A percentile compares a stretch with the other conserved stretches of the same genome.
These are phyloP conservation scores for Dictyostelium brefeldianum DNA, from an alignment of 78 protist species.

Conservation along the genomic window DNA sequence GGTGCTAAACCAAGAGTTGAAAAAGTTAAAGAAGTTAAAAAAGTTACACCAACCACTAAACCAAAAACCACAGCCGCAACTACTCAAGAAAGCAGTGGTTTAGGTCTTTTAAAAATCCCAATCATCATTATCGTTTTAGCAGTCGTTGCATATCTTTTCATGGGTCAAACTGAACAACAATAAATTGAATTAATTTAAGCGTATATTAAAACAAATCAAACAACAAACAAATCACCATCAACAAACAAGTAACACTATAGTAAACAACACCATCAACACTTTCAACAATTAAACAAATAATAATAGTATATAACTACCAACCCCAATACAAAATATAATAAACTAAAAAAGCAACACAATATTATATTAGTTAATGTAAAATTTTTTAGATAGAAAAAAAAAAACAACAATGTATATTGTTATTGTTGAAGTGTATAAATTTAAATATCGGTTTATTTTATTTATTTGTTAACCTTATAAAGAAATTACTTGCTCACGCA, in stretches of 20 bases:
- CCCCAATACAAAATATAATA: too few relatives aligned
- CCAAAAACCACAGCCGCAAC: neutral
- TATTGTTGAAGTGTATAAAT: too few relatives aligned
- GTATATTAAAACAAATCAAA: neutral
- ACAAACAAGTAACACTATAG: neutral
- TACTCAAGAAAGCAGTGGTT: slow-evolving; percentile 31
- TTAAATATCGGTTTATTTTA: too few relatives aligned
- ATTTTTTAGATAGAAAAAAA: too few relatives aligned
- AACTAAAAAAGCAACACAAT: too few relatives aligned
- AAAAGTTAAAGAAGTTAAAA: slow-evolving; percentile 4
- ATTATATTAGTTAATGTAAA: too few relatives aligned
- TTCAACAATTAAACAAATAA: neutral
- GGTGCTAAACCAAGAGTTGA: slow-evolving; percentile 72
- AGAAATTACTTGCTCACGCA: too few relatives aligned
- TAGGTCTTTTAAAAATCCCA: slow-evolving; percentile 65
- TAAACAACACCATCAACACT: neutral
- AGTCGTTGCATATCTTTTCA: slow-evolving; percentile 27
- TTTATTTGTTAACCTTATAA: too few relatives aligned
- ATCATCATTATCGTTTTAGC: slow-evolving; percentile 51
- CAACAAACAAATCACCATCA: neutral
- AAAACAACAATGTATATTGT: too few relatives aligned
- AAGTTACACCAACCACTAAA: neutral
- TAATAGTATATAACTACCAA: neutral
- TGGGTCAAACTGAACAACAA: neutral
- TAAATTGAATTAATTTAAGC: neutral